Conservation (phyloP, 1,139 yeast species). For the Saccharomyces hybrid region DNA sequence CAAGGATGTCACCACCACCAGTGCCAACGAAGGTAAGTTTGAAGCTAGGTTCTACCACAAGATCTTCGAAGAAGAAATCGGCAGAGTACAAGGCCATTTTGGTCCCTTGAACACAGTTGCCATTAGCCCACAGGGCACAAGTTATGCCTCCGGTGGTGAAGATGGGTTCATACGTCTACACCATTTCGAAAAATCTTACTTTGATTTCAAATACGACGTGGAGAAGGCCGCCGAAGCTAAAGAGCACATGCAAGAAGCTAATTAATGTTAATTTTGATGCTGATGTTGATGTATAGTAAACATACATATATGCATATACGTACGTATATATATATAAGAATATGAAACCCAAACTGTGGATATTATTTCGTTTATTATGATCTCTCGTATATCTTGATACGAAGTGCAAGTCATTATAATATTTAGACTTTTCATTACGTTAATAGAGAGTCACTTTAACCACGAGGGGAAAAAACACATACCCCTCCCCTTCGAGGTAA, state of each 20-base stretch:
- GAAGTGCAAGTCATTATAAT: background rate
- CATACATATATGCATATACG: background rate
- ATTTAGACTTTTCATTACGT: background rate
- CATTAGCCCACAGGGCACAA: conserved; percentile 88
- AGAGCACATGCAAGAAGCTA: conserved; percentile 23
- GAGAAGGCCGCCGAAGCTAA: conserved; percentile 64
- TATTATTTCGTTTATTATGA: background rate
- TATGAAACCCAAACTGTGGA: background rate
- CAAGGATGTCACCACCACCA: conserved; percentile 92
- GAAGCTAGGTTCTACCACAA: conserved; percentile 96
- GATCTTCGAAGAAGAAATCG: conserved; percentile 90
- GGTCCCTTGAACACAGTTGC: conserved; percentile 96
- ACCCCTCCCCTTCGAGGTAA: background rate
- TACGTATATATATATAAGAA: conserved; percentile 1
- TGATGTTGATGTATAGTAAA: conserved; percentile 5
- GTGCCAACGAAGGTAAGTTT: conserved; percentile 90
- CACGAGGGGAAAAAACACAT: background rate
- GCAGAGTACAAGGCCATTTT: conserved; percentile 96
- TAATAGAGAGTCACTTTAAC: background rate
- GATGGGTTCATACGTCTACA: conserved; percentile 96
- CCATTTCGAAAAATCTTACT: conserved; percentile 85
- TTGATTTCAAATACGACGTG: conserved; percentile 86
- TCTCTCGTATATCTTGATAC: background rate
- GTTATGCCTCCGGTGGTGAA: conserved; percentile 95
- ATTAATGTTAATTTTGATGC: conserved; percentile 3